Evolutionary conservation across 306 rosid species (phyloP).

Genomic region (Vigna reflexopilosa): DNA sequence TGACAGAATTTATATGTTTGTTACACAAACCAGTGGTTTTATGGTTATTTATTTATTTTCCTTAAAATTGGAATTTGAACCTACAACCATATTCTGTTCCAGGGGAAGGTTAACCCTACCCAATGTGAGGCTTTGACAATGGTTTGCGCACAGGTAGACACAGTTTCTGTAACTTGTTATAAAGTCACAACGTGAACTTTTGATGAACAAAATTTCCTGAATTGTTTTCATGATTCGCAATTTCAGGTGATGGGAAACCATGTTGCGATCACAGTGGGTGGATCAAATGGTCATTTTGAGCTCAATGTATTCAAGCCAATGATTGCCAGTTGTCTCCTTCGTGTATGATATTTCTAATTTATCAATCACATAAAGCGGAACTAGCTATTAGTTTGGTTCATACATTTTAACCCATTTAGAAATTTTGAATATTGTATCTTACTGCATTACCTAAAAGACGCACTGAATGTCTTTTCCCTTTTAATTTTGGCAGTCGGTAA

Average conservation of each 20-base stretch:
- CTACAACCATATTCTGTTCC: slow-evolving; percentile 48
- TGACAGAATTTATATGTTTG: slow-evolving; percentile 25
- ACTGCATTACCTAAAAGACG: slow-evolving; percentile 3
- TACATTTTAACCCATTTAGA: background rate
- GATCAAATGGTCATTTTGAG: slow-evolving; percentile 98
- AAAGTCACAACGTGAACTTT: slow-evolving; percentile 15
- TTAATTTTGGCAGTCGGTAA: slow-evolving; percentile 65
- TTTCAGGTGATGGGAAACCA: slow-evolving; percentile 96
- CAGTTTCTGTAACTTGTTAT: slow-evolving; percentile 25
- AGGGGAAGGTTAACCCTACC: slow-evolving; percentile 99
- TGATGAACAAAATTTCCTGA: slow-evolving; percentile 24
- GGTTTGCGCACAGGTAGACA: slow-evolving; percentile 97
- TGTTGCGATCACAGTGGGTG: slow-evolving; percentile 91
- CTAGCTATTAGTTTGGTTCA: slow-evolving; percentile 28
- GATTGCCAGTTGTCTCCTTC: slow-evolving; percentile 84
- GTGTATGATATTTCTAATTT: slow-evolving; percentile 57
- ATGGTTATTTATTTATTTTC: slow-evolving; percentile 18
- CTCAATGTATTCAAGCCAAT: slow-evolving; percentile 95
- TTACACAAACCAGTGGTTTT: slow-evolving; percentile 22
- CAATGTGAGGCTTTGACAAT: slow-evolving; percentile 99
- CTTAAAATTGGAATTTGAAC: slow-evolving; percentile 34
- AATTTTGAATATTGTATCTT: slow-evolving; percentile 3
- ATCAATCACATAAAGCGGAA: slow-evolving; percentile 18
- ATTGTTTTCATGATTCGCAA: slow-evolving; percentile 1
- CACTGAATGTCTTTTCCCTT: slow-evolving; percentile 15